These are phyloP conservation scores for Fusarium incarnatum DNA, from an alignment of 2,329 filamentous ascomycete species.

Conservation along the genomic window DNA sequence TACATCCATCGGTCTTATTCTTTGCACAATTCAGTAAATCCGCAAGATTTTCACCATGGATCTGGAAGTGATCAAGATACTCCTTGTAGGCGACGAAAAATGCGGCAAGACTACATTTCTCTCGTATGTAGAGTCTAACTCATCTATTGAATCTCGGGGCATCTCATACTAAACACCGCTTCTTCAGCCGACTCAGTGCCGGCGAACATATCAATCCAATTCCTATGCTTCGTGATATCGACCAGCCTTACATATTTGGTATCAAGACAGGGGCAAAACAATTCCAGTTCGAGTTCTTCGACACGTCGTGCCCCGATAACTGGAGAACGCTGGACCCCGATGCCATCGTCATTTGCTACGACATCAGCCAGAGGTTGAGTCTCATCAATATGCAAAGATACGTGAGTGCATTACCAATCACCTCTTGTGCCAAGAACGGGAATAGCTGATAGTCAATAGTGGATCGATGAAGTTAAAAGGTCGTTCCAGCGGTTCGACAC, in stretches of 20 bases:
- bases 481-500: conserved; percentile 60
- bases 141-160: conserved; percentile 11
- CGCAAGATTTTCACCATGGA: conserved; percentile 55
- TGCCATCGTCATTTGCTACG: conserved; percentile 70
- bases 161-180: conserved; percentile 18
- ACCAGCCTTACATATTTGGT: conserved; percentile 72
- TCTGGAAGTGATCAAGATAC: conserved; percentile 61
- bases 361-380: conserved; percentile 68
- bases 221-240: conserved; percentile 65
- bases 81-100: conserved; percentile 69
- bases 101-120: conserved; percentile 72
- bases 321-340: conserved; percentile 70
- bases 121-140: conserved; percentile 60
- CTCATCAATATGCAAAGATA: conserved; percentile 68
- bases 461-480: conserved; percentile 66
- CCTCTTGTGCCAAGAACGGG: not conserved
- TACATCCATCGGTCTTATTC: not conserved
- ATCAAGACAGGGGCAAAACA: conserved; percentile 54
- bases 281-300: conserved; percentile 69
- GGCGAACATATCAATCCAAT: conserved; percentile 57
- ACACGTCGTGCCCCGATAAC: conserved; percentile 68
- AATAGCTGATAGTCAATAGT: conserved; percentile 54
- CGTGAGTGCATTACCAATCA: conserved; percentile 55
- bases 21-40: not conserved
- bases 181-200: conserved; percentile 63